phyloP scores from a whole-genome alignment of 2,329 filamentous ascomycete species.

The Metarhizium guizhouense region DNA sequence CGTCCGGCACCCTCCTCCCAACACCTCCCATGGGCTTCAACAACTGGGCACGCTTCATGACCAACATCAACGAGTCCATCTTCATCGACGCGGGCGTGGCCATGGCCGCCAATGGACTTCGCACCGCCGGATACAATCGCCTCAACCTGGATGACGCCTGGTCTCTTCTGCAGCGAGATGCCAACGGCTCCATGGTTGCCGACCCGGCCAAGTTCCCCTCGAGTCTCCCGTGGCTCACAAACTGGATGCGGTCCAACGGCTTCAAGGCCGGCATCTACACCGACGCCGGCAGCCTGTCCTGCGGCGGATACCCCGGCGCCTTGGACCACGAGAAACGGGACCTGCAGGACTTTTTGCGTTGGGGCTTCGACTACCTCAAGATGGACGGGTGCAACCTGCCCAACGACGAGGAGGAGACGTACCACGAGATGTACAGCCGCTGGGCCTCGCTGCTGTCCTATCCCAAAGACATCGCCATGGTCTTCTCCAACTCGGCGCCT shows the following conservation, averaged over 20 bases:
- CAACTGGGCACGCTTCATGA: slow-evolving; percentile 39
- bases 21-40: slow-evolving; percentile 43
- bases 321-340: slow-evolving; percentile 31
- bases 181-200: slow-evolving; percentile 30
- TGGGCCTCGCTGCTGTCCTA: slow-evolving; percentile 25
- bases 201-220: slow-evolving; percentile 31
- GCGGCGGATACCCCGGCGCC: slow-evolving; percentile 32
- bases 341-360: slow-evolving; percentile 26
- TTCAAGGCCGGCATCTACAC: slow-evolving; percentile 38
- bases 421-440: slow-evolving; percentile 25
- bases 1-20: neutral
- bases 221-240: slow-evolving; percentile 31
- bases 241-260: slow-evolving; percentile 26
- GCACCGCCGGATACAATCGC: slow-evolving; percentile 20
- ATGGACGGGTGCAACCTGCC: slow-evolving; percentile 32
- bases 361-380: slow-evolving; percentile 30
- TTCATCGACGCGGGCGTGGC: slow-evolving; percentile 37
- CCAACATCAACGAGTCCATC: slow-evolving; percentile 37
- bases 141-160: slow-evolving; percentile 39
- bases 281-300: slow-evolving; percentile 33
- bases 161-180: slow-evolving; percentile 25
- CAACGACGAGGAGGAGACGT: slow-evolving; percentile 10
- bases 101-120: slow-evolving; percentile 32
- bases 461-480: slow-evolving; percentile 20
- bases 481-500: slow-evolving; percentile 36